Conservation (phyloP, 345 rosid species). For the Acer campestre region DNA sequence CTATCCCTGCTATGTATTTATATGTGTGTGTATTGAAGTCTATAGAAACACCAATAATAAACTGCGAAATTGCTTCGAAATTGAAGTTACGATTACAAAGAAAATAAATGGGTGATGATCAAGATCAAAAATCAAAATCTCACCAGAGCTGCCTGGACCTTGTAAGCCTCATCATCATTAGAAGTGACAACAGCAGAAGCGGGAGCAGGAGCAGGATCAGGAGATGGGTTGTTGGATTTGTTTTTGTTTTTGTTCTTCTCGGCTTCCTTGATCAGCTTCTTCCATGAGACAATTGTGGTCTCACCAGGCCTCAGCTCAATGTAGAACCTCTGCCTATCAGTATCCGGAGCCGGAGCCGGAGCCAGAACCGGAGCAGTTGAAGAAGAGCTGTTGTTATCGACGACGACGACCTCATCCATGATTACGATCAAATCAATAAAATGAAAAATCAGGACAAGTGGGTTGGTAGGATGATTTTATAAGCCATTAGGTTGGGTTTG, state of each 20-base stretch:
- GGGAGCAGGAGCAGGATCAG: constrained; percentile 3
- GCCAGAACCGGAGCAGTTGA: neutral
- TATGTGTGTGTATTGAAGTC: too few relatives aligned
- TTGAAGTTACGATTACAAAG: neutral
- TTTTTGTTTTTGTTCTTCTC: too few relatives aligned
- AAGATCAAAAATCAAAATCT: neutral
- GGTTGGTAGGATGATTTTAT: too few relatives aligned
- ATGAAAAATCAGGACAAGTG: too few relatives aligned
- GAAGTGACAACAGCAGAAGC: too few relatives aligned
- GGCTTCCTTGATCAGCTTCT: constrained; percentile 33
- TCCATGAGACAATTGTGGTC: constrained; percentile 48
- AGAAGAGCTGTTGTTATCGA: constrained; percentile 26
- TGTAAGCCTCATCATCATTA: constrained; percentile 6
- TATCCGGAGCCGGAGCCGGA: neutral
- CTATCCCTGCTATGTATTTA: neutral
- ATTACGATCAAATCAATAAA: too few relatives aligned
- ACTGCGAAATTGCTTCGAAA: neutral
- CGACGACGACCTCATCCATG: neutral
- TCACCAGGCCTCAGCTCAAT: constrained; percentile 44
- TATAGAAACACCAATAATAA: too few relatives aligned
- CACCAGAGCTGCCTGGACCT: constrained; percentile 24
- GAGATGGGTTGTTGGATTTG: neutral
- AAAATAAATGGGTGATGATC: neutral
- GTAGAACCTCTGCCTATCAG: constrained; percentile 31
- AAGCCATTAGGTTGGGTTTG: too few relatives aligned